Evolutionary conservation across 139 green algal genomes (phyloP).

Genomic region (Monoraphidium neglectum): DNA sequence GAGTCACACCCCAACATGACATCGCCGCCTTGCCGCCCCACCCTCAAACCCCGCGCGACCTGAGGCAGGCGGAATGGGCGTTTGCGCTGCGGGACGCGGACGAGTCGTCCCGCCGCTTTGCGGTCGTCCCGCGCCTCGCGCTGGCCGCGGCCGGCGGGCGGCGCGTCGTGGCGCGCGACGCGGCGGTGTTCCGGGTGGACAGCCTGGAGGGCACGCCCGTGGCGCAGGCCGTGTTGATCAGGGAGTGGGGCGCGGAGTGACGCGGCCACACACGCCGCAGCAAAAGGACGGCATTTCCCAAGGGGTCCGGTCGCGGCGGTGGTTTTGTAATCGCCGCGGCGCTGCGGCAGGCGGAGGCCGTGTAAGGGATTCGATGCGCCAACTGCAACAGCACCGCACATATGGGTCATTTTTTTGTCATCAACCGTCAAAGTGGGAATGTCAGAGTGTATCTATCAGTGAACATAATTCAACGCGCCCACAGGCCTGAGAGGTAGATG

Average conservation of each 20-base stretch:
- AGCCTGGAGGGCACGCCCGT: conserved; percentile 46
- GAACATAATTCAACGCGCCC: too few relatives aligned
- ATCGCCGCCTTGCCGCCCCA: not conserved
- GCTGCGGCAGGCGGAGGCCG: too few relatives aligned
- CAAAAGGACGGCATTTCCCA: too few relatives aligned
- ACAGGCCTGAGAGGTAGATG: too few relatives aligned
- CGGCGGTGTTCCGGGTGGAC: conserved; percentile 49
- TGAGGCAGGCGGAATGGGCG: conserved; percentile 28
- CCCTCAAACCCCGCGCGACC: not conserved
- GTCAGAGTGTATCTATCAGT: too few relatives aligned
- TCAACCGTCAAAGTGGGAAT: too few relatives aligned
- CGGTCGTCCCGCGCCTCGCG: conserved; percentile 22
- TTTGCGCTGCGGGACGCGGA: conserved; percentile 24
- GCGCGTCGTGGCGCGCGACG: conserved; percentile 19
- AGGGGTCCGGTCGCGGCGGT: too few relatives aligned
- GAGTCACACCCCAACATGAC: not conserved
- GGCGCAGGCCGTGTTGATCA: conserved; percentile 35
- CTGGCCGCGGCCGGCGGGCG: conserved; percentile 2
- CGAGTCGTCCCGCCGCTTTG: not conserved
- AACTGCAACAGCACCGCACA: too few relatives aligned
- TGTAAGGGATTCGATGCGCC: too few relatives aligned
- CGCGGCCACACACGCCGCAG: too few relatives aligned
- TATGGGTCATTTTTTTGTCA: too few relatives aligned
- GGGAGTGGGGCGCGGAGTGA: conserved; percentile 18
- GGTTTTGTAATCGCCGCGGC: too few relatives aligned